Evolutionary conservation across 306 rosid species (phyloP), one percentile per base, ranked within the genome.

Genomic region (Rubus parviflorus): DNA sequence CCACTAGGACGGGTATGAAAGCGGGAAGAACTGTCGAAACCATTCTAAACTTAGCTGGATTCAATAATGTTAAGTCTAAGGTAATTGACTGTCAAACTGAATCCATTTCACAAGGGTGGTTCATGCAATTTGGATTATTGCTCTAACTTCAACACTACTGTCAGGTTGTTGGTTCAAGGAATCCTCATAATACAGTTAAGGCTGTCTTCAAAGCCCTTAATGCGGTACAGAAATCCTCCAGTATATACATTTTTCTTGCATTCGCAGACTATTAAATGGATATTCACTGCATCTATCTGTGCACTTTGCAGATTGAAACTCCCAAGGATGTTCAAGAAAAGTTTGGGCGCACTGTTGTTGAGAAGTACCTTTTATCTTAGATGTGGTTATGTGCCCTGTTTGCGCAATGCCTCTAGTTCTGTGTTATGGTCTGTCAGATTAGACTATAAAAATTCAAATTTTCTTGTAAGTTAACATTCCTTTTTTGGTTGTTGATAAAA

Each of bases 41-140:
- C 77, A 88, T 94, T 71, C 82, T 94, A 79, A 80, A 86, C 78
- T 85, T 90, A 81, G 97, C 97, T 46, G 98, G 98, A 74, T 94
- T 89, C 77, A 92, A 94, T 81, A 94, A 94, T 83, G 87, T 92
- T 73, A 94, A 92, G 86, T 92, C 97, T 5, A 92, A 94, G 98
- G 98, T 94, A 90, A 85, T 74, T 54, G 61, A 54, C 70, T 57
- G 40, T 66, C 37, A 52, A 68, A 76, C 72, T 45, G 30, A 84
- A 72, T 41, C 65, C 73, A 4, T 57, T 15, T 78, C 42, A 60
- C 46, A 41, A 79, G 49, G 58, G 63, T 81, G 48, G 48, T 70
- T 49, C 74, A 60, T 64, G 38, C 66, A 62, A 54, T 76, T 68
- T 75, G 17, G 40, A 53, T 35, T 38, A 57, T 68, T 75, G 52